Conservation (phyloP, 1,284 basidiomycete genomes). For the Sanghuangporus weigelae region DNA sequence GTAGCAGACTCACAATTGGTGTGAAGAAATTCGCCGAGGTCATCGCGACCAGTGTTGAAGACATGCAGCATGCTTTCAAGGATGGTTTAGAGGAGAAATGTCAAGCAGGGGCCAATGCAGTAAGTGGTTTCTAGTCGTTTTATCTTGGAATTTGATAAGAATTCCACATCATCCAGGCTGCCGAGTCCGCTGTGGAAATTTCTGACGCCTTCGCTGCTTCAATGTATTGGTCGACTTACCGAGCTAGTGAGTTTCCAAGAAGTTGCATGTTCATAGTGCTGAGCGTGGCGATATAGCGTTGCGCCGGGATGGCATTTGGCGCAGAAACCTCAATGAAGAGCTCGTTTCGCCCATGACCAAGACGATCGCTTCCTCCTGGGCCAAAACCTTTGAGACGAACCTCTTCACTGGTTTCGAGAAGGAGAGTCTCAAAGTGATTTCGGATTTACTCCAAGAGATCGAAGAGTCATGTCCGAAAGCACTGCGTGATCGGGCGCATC, state of each 20-base stretch:
- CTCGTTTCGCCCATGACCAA: constrained; percentile 51
- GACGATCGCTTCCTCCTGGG: constrained; percentile 54
- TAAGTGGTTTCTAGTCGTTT: constrained; percentile 25
- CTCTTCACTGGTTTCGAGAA: constrained; percentile 47
- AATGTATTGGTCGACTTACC: constrained; percentile 56
- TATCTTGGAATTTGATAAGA: background rate
- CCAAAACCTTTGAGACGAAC: constrained; percentile 53
- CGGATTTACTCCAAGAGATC: constrained; percentile 42
- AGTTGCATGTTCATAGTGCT: constrained; percentile 2
- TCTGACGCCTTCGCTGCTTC: constrained; percentile 45
- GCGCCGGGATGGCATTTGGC: constrained; percentile 48
- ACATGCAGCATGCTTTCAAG: constrained; percentile 44
- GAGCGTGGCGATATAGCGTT: constrained; percentile 32
- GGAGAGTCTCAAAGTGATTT: constrained; percentile 34
- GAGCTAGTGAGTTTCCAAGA: constrained; percentile 39
- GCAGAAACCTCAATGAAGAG: constrained; percentile 55
- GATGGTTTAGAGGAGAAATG: constrained; percentile 57
- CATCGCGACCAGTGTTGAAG: constrained; percentile 37
- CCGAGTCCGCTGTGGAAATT: constrained; percentile 40
- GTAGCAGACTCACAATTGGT: constrained; percentile 6
- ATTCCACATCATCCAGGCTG: constrained; percentile 33
- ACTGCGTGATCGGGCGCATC: constrained; percentile 45
- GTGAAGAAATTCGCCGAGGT: constrained; percentile 42
- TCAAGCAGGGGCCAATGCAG: constrained; percentile 42
- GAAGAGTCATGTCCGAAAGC: constrained; percentile 44